Percentiles rank a stretch among this genome's conserved stretches.
phyloP scores from a whole-genome alignment of 2,329 filamentous ascomycete species.

The Lachnellula cervina region DNA sequence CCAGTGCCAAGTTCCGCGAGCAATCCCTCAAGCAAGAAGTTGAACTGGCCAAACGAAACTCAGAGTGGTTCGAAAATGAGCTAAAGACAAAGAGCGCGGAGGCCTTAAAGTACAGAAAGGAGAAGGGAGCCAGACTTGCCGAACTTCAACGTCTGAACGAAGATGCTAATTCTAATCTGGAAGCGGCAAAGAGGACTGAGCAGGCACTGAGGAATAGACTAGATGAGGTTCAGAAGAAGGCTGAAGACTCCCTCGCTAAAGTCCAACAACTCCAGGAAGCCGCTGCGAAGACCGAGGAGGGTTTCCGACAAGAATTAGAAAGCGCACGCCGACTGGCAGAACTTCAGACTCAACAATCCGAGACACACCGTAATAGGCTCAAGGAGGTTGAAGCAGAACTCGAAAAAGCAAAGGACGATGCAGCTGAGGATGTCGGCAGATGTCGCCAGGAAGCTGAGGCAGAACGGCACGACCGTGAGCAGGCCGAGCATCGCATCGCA shows the following conservation, averaged over 20 bases:
- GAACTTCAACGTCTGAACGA: conserved; percentile 86
- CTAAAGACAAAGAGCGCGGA: conserved; percentile 86
- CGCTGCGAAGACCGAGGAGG: conserved; percentile 75
- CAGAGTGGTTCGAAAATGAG: conserved; percentile 89
- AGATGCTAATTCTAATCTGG: conserved; percentile 71
- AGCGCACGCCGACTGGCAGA: conserved; percentile 76
- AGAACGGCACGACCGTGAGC: conserved; percentile 55
- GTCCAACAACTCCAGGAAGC: conserved; percentile 84
- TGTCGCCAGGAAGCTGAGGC: conserved; percentile 49
- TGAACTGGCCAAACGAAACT: conserved; percentile 80
- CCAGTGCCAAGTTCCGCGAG: conserved; percentile 82
- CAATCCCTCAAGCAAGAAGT: conserved; percentile 87
- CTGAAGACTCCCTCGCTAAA: conserved; percentile 75
- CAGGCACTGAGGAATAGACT: conserved; percentile 74
- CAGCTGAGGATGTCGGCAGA: conserved; percentile 52
- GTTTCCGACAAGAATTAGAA: conserved; percentile 81
- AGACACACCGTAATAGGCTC: conserved; percentile 65
- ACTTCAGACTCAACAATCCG: conserved; percentile 70
- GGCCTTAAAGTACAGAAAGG: conserved; percentile 84
- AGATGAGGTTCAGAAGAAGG: conserved; percentile 78
- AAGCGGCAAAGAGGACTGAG: conserved; percentile 74
- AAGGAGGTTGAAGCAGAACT: conserved; percentile 62
- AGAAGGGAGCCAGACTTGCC: conserved; percentile 85
- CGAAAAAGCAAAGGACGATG: conserved; percentile 56
- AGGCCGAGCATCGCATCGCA: conserved; percentile 56